These are phyloP conservation scores for Myxozyma mucilagina DNA, from an alignment of 805 yeast species.

Conservation along the genomic window DNA sequence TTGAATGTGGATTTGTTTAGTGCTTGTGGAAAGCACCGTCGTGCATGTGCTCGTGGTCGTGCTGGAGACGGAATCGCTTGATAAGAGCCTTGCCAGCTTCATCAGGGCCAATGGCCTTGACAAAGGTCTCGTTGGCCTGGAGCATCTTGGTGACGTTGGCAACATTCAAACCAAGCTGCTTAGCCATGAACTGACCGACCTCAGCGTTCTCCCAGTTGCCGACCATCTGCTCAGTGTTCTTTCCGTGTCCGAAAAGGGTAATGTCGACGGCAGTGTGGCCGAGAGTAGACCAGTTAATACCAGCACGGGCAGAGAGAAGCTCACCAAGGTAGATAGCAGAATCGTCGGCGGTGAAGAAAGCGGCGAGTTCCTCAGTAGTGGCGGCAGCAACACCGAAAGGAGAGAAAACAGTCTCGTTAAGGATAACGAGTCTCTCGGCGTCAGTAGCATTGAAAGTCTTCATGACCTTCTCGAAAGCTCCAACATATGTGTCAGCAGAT, in stretches of 20 bases:
- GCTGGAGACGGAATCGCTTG: slow-evolving; percentile 22
- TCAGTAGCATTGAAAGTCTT: slow-evolving; percentile 13
- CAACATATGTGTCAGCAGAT: slow-evolving; percentile 64
- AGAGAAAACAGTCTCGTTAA: slow-evolving; percentile 48
- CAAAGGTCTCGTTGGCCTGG: slow-evolving; percentile 29
- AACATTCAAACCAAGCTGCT: slow-evolving; percentile 44
- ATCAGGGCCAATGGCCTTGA: slow-evolving; percentile 19
- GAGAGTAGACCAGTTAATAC: slow-evolving; percentile 94
- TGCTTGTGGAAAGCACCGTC: slow-evolving; percentile 19
- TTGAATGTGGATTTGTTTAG: not conserved
- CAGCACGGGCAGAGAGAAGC: slow-evolving; percentile 77
- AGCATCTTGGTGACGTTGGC: slow-evolving; percentile 37
- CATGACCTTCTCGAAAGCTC: slow-evolving; percentile 33
- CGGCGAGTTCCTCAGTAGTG: slow-evolving; percentile 54
- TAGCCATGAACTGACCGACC: slow-evolving; percentile 71
- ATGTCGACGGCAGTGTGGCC: slow-evolving; percentile 97
- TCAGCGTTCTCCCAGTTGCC: slow-evolving; percentile 90
- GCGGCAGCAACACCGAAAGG: slow-evolving; percentile 68
- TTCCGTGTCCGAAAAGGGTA: slow-evolving; percentile 80
- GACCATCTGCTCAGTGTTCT: slow-evolving; percentile 54
- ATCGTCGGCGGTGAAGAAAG: slow-evolving; percentile 43
- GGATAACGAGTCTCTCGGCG: not conserved
- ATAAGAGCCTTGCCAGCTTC: slow-evolving; percentile 10
- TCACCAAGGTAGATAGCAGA: slow-evolving; percentile 53
- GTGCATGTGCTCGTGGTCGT: slow-evolving; percentile 25